A percentile compares a stretch with the other conserved stretches of the same genome.
Evolutionary conservation across 2,329 filamentous ascomycete genomes (phyloP).

Genomic region (Colletotrichum caudatum): DNA sequence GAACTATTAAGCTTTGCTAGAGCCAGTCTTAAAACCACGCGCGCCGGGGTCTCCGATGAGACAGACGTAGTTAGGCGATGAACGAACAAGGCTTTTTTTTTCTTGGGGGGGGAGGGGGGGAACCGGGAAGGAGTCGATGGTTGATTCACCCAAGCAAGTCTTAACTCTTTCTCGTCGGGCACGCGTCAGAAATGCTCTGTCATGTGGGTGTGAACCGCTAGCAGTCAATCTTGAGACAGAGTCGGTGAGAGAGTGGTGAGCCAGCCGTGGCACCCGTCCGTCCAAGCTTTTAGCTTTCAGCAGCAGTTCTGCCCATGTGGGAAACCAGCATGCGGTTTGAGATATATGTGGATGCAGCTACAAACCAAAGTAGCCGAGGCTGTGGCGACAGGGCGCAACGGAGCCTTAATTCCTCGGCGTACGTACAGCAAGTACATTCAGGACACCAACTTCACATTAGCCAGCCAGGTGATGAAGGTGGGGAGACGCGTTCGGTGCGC

Average conservation of each 20-base stretch:
- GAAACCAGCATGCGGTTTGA: background rate
- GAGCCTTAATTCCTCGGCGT: background rate
- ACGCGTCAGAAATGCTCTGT: background rate
- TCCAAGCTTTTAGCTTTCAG: background rate
- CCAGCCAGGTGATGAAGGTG: background rate
- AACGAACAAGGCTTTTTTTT: background rate
- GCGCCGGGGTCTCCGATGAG: constrained; percentile 3
- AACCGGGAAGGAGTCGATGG: background rate
- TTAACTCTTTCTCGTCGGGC: background rate
- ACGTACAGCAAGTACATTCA: background rate
- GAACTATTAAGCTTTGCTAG: constrained; percentile 9
- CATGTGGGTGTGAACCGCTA: background rate
- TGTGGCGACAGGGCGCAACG: background rate
- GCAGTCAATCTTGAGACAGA: background rate
- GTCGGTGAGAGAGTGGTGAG: background rate
- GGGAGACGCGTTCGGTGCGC: background rate
- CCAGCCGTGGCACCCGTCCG: background rate
- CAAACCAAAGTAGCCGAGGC: background rate
- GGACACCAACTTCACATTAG: background rate
- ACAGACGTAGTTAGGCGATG: background rate
- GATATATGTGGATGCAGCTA: background rate
- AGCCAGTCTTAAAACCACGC: constrained; percentile 10
- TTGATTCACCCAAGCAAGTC: background rate
- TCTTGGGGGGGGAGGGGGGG: background rate
- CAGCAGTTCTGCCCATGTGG: background rate